Evolutionary conservation across 2,329 filamentous ascomycete species (phyloP).

Genomic region (Pseudogymnoascus sp.): DNA sequence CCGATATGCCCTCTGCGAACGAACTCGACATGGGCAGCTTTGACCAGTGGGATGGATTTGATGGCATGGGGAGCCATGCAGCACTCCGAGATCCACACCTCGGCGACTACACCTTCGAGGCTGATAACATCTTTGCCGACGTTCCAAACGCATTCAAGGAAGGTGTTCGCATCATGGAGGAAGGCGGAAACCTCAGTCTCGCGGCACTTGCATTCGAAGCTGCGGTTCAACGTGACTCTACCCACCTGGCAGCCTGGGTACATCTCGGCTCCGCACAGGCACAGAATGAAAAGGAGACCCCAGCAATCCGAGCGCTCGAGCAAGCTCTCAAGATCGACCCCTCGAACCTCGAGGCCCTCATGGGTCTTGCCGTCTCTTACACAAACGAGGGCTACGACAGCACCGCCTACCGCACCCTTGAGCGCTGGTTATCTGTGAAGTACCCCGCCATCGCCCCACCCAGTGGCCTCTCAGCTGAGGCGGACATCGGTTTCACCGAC

Average conservation of each 20-base stretch:
- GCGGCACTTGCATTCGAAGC: conserved; percentile 94
- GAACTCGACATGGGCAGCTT: conserved; percentile 59
- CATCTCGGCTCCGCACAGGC: conserved; percentile 87
- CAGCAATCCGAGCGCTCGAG: conserved; percentile 88
- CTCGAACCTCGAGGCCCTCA: conserved; percentile 78
- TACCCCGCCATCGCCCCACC: conserved; percentile 77
- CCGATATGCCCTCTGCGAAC: conserved; percentile 38
- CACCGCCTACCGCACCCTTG: conserved; percentile 89
- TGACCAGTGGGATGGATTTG: conserved; percentile 72
- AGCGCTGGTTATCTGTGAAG: conserved; percentile 93
- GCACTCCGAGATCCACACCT: conserved; percentile 67
- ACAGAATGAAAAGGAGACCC: conserved; percentile 97
- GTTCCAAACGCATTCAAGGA: conserved; percentile 83
- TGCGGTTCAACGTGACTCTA: conserved; percentile 79
- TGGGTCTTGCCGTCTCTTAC: conserved; percentile 93
- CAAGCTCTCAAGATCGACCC: conserved; percentile 83
- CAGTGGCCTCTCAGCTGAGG: conserved; percentile 62
- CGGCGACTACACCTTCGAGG: conserved; percentile 89
- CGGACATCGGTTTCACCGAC: conserved; percentile 84
- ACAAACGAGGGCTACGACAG: conserved; percentile 98
- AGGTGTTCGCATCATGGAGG: conserved; percentile 84
- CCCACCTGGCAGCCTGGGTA: conserved; percentile 89
- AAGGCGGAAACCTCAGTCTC: conserved; percentile 87
- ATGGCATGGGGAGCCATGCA: conserved; percentile 58
- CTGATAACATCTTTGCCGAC: conserved; percentile 81